Conservation (phyloP, 768 basidiomycete species). For the Lactifluus pinguis region DNA sequence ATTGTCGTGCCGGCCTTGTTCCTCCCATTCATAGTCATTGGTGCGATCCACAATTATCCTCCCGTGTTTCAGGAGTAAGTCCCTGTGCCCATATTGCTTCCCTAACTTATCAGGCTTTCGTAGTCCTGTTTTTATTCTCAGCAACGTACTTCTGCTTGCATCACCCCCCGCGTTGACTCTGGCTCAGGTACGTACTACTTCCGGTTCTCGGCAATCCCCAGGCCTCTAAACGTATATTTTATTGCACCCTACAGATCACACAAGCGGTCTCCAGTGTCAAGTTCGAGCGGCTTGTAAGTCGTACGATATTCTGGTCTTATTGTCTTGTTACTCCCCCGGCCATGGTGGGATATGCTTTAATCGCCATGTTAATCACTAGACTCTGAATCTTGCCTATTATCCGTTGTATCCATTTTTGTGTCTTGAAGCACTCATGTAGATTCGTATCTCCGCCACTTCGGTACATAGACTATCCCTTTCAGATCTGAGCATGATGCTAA, state of each 20-base stretch:
- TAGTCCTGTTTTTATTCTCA: constrained; percentile 82
- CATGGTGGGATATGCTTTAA: constrained; percentile 67
- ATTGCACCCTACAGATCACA: constrained; percentile 47
- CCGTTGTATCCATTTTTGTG: background rate
- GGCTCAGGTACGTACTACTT: constrained; percentile 35
- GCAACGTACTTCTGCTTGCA: constrained; percentile 72
- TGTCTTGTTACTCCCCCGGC: constrained; percentile 81
- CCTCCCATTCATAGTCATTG: constrained; percentile 64
- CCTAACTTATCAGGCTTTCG: constrained; percentile 1
- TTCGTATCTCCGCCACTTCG: background rate
- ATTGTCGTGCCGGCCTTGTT: constrained; percentile 70
- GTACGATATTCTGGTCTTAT: constrained; percentile 92
- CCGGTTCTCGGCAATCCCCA: background rate
- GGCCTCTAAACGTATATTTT: constrained; percentile 25
- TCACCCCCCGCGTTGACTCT: constrained; percentile 76
- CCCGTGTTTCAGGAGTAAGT: constrained; percentile 70
- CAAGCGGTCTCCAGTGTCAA: constrained; percentile 79
- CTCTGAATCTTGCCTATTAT: constrained; percentile 27
- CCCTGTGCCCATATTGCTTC: background rate
- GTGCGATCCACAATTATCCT: constrained; percentile 49
- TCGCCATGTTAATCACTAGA: constrained; percentile 57
- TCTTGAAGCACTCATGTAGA: background rate
- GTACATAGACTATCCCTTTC: background rate
- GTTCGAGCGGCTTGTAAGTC: constrained; percentile 83
- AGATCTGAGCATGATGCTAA: background rate